phyloP scores from a whole-genome alignment of 225 moss, liverwort and hornwort species.

The Sphagnum tenellum region DNA sequence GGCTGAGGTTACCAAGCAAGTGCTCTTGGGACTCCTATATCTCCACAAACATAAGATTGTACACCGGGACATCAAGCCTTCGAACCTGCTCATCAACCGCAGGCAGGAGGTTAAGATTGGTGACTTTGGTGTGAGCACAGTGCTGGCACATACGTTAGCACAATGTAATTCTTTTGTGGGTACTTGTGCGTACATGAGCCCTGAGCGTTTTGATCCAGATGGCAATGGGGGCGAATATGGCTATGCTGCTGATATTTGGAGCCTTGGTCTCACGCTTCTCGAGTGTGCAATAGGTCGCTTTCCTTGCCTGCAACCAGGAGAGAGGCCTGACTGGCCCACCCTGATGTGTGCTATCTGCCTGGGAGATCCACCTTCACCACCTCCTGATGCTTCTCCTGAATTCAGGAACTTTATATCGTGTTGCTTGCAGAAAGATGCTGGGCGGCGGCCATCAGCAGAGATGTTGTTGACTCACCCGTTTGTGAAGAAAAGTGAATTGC shows the following conservation, averaged over 20 bases:
- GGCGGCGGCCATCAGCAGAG: slow-evolving; percentile 66
- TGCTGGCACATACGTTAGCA: slow-evolving; percentile 80
- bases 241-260: slow-evolving; percentile 93
- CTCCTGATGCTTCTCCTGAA: slow-evolving; percentile 68
- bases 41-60: slow-evolving; percentile 82
- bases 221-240: slow-evolving; percentile 15
- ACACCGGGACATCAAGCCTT: slow-evolving; percentile 94
- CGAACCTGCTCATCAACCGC: slow-evolving; percentile 80
- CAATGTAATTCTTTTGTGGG: slow-evolving; percentile 87
- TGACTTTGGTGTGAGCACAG: slow-evolving; percentile 93
- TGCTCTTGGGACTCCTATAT: slow-evolving; percentile 75
- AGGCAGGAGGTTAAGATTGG: slow-evolving; percentile 86
- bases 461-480: slow-evolving; percentile 64
- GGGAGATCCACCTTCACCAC: slow-evolving; percentile 77
- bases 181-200: slow-evolving; percentile 80
- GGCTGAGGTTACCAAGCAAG: slow-evolving; percentile 84
- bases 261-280: slow-evolving; percentile 82
- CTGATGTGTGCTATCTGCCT: slow-evolving; percentile 90
- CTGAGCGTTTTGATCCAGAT: too few species aligned
- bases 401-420: slow-evolving; percentile 69
- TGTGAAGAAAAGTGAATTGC: slow-evolving; percentile 58
- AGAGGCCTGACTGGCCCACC: slow-evolving; percentile 86
- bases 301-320: slow-evolving; percentile 90
- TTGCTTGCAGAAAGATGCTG: slow-evolving; percentile 81
- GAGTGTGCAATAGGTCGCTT: slow-evolving; percentile 91